A percentile compares a stretch with the other conserved stretches of the same genome.
Conservation (phyloP, 2,329 filamentous ascomycete species). For the Aspergillus alliaceus region DNA sequence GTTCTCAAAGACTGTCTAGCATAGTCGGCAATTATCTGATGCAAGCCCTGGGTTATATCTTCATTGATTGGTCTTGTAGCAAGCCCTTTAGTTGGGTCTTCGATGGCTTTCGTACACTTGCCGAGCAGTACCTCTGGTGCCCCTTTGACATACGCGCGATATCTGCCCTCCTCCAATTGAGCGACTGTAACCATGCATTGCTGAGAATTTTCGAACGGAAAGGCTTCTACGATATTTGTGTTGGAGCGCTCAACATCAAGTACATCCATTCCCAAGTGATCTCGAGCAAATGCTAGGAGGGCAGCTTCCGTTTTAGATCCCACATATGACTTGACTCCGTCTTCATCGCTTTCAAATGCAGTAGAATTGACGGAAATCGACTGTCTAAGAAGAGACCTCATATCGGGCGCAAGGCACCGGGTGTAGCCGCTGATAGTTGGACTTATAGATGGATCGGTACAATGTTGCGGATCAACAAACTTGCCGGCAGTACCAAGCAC, state of each 20-base stretch:
- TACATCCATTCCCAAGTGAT: constrained; percentile 60
- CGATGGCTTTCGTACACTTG: constrained; percentile 20
- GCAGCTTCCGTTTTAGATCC: constrained; percentile 72
- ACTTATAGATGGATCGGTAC: neutral
- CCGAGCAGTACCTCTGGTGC: constrained; percentile 36
- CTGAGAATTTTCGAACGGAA: constrained; percentile 68
- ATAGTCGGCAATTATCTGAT: constrained; percentile 25
- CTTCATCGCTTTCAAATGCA: constrained; percentile 66
- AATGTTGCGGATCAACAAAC: neutral
- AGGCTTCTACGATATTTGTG: constrained; percentile 59
- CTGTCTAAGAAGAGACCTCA: neutral
- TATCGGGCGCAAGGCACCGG: neutral
- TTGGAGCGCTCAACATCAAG: constrained; percentile 59
- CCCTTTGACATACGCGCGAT: constrained; percentile 36
- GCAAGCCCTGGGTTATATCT: neutral
- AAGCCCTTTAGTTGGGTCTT: constrained; percentile 11
- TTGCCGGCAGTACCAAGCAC: neutral
- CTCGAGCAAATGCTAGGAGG: constrained; percentile 62
- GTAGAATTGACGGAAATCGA: constrained; percentile 51
- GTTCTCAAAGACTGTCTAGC: constrained; percentile 61
- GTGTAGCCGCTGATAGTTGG: neutral
- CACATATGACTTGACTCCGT: constrained; percentile 57
- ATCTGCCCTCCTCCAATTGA: constrained; percentile 20
- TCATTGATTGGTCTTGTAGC: neutral
- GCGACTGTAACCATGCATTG: constrained; percentile 55